These are phyloP conservation scores for Cornus controversa DNA, from an alignment of 148 eudicot species.

Conservation along the genomic window DNA sequence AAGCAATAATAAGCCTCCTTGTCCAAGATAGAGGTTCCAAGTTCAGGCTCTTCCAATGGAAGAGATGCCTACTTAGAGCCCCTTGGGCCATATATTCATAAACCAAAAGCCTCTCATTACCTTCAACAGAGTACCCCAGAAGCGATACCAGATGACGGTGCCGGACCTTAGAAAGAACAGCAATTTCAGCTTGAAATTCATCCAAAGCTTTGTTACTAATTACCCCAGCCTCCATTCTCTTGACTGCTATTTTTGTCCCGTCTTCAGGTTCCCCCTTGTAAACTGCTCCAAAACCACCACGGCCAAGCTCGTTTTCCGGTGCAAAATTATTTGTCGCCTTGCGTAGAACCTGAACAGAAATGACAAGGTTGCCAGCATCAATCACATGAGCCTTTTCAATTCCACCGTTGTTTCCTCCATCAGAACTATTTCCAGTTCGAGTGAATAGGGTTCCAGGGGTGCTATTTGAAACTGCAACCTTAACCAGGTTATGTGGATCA, in stretches of 20 bases:
- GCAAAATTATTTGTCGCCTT: conserved; percentile 62
- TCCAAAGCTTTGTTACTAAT: conserved; percentile 54
- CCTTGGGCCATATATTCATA: conserved; percentile 78
- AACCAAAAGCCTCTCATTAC: conserved; percentile 67
- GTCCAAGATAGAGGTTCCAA: conserved; percentile 67
- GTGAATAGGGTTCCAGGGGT: conserved; percentile 34
- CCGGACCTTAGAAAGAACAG: conserved; percentile 66
- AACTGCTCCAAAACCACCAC: conserved; percentile 82
- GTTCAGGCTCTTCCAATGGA: conserved; percentile 49
- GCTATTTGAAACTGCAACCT: conserved; percentile 44
- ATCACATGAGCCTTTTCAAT: conserved; percentile 29
- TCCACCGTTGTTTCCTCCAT: conserved; percentile 26
- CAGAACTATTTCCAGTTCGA: conserved; percentile 26
- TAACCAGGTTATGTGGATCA: conserved; percentile 39
- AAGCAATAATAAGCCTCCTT: conserved; percentile 57
- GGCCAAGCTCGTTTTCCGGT: conserved; percentile 63
- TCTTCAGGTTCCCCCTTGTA: conserved; percentile 65
- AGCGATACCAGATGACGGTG: conserved; percentile 75
- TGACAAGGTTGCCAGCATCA: conserved; percentile 53
- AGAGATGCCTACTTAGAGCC: conserved; percentile 65
- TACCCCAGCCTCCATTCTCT: conserved; percentile 69
- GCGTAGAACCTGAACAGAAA: conserved; percentile 61
- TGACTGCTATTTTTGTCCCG: conserved; percentile 72
- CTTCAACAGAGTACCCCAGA: conserved; percentile 58
- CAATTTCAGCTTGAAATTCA: conserved; percentile 75